A percentile compares a stretch with the other conserved stretches of the same genome.
Evolutionary conservation across 106 monocot species (phyloP).

Genomic region (Acorus gramineus): DNA sequence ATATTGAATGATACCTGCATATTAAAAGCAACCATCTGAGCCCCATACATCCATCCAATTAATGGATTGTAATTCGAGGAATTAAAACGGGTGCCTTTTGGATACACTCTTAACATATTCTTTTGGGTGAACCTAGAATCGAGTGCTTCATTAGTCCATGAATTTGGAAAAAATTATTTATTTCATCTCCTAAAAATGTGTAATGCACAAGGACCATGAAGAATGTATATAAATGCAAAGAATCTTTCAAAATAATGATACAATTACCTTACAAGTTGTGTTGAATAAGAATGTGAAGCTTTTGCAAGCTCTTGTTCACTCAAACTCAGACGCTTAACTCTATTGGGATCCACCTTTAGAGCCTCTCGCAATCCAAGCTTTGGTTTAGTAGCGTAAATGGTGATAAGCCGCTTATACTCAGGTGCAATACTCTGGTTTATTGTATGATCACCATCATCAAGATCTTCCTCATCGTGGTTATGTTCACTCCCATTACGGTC

Average conservation of each 20-base stretch:
- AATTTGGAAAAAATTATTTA: too few relatives aligned
- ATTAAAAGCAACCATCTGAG: conserved; percentile 52
- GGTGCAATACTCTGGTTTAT: background rate
- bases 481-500: background rate
- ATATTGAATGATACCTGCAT: conserved; percentile 26
- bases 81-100: conserved; percentile 35
- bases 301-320: too few relatives aligned
- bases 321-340: too few relatives aligned
- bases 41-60: conserved; percentile 40
- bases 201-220: too few relatives aligned
- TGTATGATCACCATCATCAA: background rate
- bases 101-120: conserved; percentile 37
- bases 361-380: too few relatives aligned
- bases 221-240: background rate
- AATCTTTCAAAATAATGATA: background rate
- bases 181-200: too few relatives aligned
- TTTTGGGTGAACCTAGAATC: conserved; percentile 37
- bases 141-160: background rate
- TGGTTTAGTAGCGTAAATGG: too few relatives aligned
- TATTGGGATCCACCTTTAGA: too few relatives aligned
- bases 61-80: conserved; percentile 44
- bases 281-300: too few relatives aligned
- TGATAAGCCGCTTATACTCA: too few relatives aligned
- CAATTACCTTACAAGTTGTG: background rate
- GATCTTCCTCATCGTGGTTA: background rate